Evolutionary conservation across 805 yeast species (phyloP).

Genomic region (Kuraishia floccosa): DNA sequence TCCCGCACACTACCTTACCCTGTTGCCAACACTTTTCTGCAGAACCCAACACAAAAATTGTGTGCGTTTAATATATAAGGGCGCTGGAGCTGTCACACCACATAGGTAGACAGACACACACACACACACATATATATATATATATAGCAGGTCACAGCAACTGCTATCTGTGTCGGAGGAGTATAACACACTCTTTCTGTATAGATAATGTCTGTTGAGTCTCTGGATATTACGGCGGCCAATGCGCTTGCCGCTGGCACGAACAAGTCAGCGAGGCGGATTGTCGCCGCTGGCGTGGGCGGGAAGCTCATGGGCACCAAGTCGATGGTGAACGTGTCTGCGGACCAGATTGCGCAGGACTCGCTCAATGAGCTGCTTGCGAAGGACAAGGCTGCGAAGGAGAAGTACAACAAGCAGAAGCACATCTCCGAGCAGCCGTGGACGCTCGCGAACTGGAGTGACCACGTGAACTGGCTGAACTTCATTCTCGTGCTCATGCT

Average conservation of each 20-base stretch:
- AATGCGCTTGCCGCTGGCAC: conserved; percentile 79
- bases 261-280: conserved; percentile 55
- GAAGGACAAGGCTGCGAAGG: conserved; percentile 30
- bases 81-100: too few species aligned
- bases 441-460: conserved; percentile 62
- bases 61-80: too few species aligned
- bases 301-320: conserved; percentile 79
- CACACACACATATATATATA: too few species aligned
- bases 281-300: conserved; percentile 69
- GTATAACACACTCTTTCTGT: too few species aligned
- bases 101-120: too few species aligned
- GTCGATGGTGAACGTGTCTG: conserved; percentile 55
- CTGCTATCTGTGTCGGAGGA: too few species aligned
- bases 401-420: conserved; percentile 24
- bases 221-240: conserved; percentile 55
- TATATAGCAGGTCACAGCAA: too few species aligned
- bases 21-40: too few species aligned
- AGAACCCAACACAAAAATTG: too few species aligned
- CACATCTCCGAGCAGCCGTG: conserved; percentile 76
- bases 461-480: conserved; percentile 74
- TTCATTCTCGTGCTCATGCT: conserved; percentile 48
- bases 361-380: conserved; percentile 34
- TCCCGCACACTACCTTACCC: too few species aligned
- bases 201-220: too few species aligned
- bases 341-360: conserved; percentile 46